Conservation (phyloP, 2,329 filamentous ascomycete genomes). For the Fusarium oligoseptatum region DNA sequence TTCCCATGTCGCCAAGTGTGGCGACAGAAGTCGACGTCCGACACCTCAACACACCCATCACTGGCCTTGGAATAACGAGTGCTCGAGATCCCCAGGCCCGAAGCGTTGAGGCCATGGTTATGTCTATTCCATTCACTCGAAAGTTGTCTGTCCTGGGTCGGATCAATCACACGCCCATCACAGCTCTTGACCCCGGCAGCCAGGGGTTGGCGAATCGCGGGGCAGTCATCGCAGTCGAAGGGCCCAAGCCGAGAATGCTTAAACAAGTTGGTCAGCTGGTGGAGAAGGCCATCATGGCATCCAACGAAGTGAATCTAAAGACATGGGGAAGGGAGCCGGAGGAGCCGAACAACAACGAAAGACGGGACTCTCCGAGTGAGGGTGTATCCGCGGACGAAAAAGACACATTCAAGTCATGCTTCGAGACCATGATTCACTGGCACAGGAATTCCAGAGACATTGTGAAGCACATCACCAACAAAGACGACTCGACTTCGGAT, state of each 20-base stretch:
- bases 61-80: conserved; percentile 43
- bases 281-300: conserved; percentile 69
- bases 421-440: conserved; percentile 79
- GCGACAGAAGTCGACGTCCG: conserved; percentile 44
- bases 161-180: conserved; percentile 76
- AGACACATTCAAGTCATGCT: conserved; percentile 69
- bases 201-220: conserved; percentile 69
- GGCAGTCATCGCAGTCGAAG: conserved; percentile 86
- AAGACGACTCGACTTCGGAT: conserved; percentile 17
- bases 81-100: conserved; percentile 52
- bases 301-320: conserved; percentile 57
- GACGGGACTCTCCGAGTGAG: conserved; percentile 23
- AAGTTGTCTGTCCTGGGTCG: conserved; percentile 83
- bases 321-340: conserved; percentile 58
- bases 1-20: conserved; percentile 49
- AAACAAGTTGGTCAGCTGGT: conserved; percentile 74
- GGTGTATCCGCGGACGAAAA: conserved; percentile 42
- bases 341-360: conserved; percentile 24
- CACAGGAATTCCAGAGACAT: conserved; percentile 82
- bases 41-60: conserved; percentile 46
- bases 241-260: conserved; percentile 68
- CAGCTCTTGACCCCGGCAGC: conserved; percentile 51
- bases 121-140: conserved; percentile 78
- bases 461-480: conserved; percentile 60
- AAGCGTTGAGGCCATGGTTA: conserved; percentile 77